Percentiles rank a stretch among this genome's conserved stretches.
These are phyloP conservation scores for Arabidopsis lyrata DNA, from an alignment of 441 rosid genomes.

Conservation along the genomic window DNA sequence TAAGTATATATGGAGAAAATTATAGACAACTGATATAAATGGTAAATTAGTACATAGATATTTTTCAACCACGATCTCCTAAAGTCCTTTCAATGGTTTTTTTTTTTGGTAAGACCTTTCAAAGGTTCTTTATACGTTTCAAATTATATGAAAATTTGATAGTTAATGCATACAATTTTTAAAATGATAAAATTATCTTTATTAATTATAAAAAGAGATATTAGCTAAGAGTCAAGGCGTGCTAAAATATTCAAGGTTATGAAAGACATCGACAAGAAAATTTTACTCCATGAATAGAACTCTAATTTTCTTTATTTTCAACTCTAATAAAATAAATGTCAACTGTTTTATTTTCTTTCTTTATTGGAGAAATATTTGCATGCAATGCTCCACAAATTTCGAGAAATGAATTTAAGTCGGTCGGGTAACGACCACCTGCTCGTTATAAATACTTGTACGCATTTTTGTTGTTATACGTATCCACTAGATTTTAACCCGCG, in stretches of 20 bases:
- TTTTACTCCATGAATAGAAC: background rate
- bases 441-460: constrained; percentile 25
- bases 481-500: too few relatives aligned
- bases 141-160: background rate
- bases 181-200: background rate
- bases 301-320: background rate
- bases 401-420: constrained; percentile 40
- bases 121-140: background rate
- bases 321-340: background rate
- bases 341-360: background rate
- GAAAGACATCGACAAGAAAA: constrained; percentile 5
- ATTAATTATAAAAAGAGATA: background rate
- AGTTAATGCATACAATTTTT: background rate
- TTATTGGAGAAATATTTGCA: constrained; percentile 17
- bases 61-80: too few relatives aligned
- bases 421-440: constrained; percentile 39
- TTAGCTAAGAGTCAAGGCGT: background rate
- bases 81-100: too few relatives aligned
- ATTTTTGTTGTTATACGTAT: constrained; percentile 12
- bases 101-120: too few relatives aligned
- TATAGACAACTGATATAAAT: too few relatives aligned
- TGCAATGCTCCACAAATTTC: constrained; percentile 33
- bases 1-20: too few relatives aligned
- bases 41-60: too few relatives aligned
- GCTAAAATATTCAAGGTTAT: background rate